phyloP scores from a whole-genome alignment of 1,284 basidiomycete species.

The Cryptococcus hybrid region DNA sequence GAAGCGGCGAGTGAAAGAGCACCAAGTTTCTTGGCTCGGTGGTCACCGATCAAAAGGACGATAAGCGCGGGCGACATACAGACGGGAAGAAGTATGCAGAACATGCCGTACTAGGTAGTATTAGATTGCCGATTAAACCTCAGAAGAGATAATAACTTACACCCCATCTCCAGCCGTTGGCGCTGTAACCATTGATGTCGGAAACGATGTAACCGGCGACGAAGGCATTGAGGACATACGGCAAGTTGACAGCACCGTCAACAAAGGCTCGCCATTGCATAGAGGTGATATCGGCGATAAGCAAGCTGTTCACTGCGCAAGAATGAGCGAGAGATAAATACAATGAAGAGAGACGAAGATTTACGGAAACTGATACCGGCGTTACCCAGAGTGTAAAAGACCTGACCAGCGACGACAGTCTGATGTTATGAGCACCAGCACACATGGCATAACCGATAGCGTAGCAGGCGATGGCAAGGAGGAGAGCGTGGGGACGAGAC shows the following conservation, averaged over 20 bases:
- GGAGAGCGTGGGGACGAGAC: conserved; percentile 29
- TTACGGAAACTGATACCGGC: neutral
- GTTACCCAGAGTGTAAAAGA: conserved; percentile 28
- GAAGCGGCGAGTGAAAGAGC: conserved; percentile 23
- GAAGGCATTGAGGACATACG: conserved; percentile 54
- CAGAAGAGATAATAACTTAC: conserved; percentile 7
- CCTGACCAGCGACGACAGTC: conserved; percentile 38
- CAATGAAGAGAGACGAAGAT: neutral
- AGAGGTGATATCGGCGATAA: conserved; percentile 66
- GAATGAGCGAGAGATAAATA: conserved; percentile 5
- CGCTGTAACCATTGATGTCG: conserved; percentile 56
- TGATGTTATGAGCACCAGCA: conserved; percentile 31
- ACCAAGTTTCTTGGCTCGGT: conserved; percentile 39
- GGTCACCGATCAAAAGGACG: conserved; percentile 48
- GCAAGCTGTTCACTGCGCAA: conserved; percentile 24
- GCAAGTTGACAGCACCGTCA: conserved; percentile 65
- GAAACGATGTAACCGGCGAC: conserved; percentile 54
- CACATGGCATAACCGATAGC: conserved; percentile 39
- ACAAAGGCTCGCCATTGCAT: conserved; percentile 73
- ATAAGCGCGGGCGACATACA: conserved; percentile 31
- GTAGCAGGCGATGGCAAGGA: conserved; percentile 32
- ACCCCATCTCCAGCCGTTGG: conserved; percentile 68
- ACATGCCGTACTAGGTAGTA: conserved; percentile 37
- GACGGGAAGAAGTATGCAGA: conserved; percentile 46
- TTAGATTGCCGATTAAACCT: neutral